A percentile compares a stretch with the other conserved stretches of the same genome.
Evolutionary conservation across 192 early-diverging fungal genomes (phyloP).

Genomic region (Tieghemiomyces parasiticus): DNA sequence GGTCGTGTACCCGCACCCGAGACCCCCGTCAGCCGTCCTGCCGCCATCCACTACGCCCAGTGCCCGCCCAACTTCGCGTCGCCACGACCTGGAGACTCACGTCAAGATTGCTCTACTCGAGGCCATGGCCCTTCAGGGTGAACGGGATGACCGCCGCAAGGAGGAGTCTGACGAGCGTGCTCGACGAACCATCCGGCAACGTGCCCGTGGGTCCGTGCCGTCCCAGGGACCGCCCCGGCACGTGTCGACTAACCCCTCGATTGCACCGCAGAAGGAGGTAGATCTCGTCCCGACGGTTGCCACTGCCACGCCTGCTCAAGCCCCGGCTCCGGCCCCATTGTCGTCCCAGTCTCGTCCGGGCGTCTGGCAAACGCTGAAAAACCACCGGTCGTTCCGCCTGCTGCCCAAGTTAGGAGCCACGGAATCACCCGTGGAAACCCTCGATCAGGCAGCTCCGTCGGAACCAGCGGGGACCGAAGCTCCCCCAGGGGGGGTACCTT

Average conservation of each 20-base stretch:
- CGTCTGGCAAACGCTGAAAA: too few species aligned
- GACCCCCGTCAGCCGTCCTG: background rate
- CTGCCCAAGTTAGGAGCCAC: too few species aligned
- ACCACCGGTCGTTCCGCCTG: too few species aligned
- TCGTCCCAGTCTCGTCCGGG: background rate
- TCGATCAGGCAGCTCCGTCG: too few species aligned
- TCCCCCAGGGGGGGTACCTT: too few species aligned
- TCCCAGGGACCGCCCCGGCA: background rate
- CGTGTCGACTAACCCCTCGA: background rate
- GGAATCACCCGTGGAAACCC: too few species aligned
- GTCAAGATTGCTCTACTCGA: slow-evolving; percentile 9
- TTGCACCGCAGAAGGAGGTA: background rate
- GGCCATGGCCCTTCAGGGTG: background rate
- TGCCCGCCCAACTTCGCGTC: background rate
- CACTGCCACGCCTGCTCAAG: background rate
- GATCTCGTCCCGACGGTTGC: background rate
- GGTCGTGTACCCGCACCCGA: background rate
- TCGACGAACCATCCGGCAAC: background rate
- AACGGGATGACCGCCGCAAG: background rate
- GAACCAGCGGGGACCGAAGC: too few species aligned
- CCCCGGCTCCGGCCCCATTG: background rate
- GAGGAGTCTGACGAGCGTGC: background rate
- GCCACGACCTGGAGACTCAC: background rate
- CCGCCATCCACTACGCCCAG: background rate
- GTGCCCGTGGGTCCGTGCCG: background rate